Conservation (phyloP, 768 basidiomycete genomes). For the Russula dissimulans region DNA sequence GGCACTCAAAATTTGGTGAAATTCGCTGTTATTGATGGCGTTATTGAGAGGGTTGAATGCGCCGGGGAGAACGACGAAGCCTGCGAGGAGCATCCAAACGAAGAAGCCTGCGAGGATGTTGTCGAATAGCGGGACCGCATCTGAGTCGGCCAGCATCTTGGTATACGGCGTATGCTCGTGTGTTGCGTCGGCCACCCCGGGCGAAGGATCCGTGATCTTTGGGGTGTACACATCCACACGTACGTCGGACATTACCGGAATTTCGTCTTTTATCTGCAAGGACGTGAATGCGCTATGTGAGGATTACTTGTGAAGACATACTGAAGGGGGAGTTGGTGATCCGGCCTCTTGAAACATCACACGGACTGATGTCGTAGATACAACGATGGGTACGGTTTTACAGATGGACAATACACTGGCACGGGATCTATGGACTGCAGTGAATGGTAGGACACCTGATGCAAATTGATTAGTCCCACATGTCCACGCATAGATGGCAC, state of each 20-base stretch:
- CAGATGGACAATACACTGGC: not conserved
- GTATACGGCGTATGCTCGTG: too few relatives aligned
- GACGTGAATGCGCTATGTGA: not conserved
- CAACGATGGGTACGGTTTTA: not conserved
- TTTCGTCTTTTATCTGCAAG: not conserved
- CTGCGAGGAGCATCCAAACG: slow-evolving; percentile 16
- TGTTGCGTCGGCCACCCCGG: not conserved
- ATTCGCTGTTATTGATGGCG: not conserved
- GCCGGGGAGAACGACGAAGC: slow-evolving; percentile 14
- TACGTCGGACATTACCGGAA: too few relatives aligned
- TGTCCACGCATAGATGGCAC: not conserved
- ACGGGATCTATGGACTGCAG: not conserved
- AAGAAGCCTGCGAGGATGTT: slow-evolving; percentile 2
- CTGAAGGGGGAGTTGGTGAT: not conserved
- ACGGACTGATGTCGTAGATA: not conserved
- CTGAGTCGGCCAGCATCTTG: slow-evolving; percentile 12
- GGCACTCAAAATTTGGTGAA: not conserved
- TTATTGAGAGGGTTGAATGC: slow-evolving; percentile 2
- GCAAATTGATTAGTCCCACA: not conserved
- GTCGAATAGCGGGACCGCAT: not conserved
- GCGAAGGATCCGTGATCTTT: not conserved
- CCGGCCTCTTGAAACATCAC: not conserved
- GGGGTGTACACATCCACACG: not conserved
- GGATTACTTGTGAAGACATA: not conserved
- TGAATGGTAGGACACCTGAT: not conserved